Percentiles rank a stretch among this genome's conserved stretches.
These are phyloP conservation scores for Cytospora piceicola DNA, from an alignment of 2,329 filamentous ascomycete species.

Conservation along the genomic window DNA sequence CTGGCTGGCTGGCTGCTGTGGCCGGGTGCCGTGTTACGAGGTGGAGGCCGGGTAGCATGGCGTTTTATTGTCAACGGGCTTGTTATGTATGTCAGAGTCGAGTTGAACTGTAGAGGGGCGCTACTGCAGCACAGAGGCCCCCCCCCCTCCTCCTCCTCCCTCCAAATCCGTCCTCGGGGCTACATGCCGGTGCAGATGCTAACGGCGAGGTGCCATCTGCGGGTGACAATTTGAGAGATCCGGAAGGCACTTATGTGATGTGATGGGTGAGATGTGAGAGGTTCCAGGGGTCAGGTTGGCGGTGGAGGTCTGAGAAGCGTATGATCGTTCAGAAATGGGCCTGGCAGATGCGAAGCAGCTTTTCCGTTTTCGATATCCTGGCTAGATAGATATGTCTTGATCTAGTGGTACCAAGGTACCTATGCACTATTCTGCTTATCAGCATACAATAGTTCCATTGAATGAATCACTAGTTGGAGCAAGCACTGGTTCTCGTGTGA, in stretches of 20 bases:
- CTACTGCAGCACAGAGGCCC: constrained; percentile 1
- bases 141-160: too few species aligned
- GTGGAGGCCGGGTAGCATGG: not conserved
- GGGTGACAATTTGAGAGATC: constrained; percentile 16
- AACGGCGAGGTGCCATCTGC: constrained; percentile 11
- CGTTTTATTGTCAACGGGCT: not conserved
- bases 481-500: not conserved
- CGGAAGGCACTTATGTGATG: constrained; percentile 1
- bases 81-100: constrained; percentile 5
- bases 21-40: constrained; percentile 21
- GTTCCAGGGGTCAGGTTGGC: constrained; percentile 6
- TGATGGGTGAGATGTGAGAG: constrained; percentile 17
- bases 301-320: not conserved
- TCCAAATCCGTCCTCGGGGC: not conserved
- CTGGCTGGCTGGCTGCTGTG: constrained; percentile 19
- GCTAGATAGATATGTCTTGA: not conserved
- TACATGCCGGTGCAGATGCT: constrained; percentile 2
- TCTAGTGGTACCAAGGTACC: not conserved
- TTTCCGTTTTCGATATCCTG: not conserved
- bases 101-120: constrained; percentile 4
- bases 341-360: not conserved
- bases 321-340: not conserved
- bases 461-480: not conserved
- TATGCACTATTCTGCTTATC: not conserved
- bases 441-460: not conserved